Evolutionary conservation across 768 basidiomycete species (phyloP).

Genomic region (Lentinula sp.): DNA sequence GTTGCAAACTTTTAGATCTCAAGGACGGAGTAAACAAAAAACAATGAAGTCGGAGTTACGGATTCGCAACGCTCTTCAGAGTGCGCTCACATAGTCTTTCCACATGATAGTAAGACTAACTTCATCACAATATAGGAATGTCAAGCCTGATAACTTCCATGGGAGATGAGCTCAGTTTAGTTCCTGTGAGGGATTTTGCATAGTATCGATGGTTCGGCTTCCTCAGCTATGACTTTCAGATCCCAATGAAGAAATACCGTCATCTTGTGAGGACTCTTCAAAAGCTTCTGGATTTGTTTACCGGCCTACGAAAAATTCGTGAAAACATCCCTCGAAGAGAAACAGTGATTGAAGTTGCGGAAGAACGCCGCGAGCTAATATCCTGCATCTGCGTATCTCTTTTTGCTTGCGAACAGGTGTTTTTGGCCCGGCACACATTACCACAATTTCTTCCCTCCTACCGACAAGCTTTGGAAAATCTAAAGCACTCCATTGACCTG

Average conservation of each 20-base stretch:
- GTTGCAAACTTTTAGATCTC: constrained; percentile 18
- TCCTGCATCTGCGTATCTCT: constrained; percentile 41
- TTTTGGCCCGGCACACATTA: constrained; percentile 37
- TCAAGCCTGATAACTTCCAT: constrained; percentile 33
- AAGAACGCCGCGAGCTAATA: constrained; percentile 38
- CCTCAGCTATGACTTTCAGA: constrained; percentile 13
- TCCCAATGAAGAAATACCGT: constrained; percentile 41
- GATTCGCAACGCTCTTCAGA: constrained; percentile 33
- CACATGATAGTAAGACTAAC: not conserved
- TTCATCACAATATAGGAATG: constrained; percentile 13
- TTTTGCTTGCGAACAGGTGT: constrained; percentile 45
- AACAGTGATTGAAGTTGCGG: constrained; percentile 29
- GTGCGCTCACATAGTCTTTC: constrained; percentile 12
- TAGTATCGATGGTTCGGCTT: not conserved
- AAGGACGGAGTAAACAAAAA: constrained; percentile 24
- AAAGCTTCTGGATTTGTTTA: constrained; percentile 35
- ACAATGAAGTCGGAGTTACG: constrained; percentile 33
- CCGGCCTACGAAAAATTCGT: constrained; percentile 39
- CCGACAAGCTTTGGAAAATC: constrained; percentile 28
- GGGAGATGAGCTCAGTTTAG: constrained; percentile 40
- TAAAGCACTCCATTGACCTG: constrained; percentile 27
- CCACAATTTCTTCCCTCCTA: constrained; percentile 46
- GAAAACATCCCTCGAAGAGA: constrained; percentile 41
- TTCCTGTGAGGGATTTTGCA: constrained; percentile 29
- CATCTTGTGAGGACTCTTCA: constrained; percentile 30